These are phyloP conservation scores for Candida silvicultrix DNA, from an alignment of 805 yeast species.

Conservation along the genomic window DNA sequence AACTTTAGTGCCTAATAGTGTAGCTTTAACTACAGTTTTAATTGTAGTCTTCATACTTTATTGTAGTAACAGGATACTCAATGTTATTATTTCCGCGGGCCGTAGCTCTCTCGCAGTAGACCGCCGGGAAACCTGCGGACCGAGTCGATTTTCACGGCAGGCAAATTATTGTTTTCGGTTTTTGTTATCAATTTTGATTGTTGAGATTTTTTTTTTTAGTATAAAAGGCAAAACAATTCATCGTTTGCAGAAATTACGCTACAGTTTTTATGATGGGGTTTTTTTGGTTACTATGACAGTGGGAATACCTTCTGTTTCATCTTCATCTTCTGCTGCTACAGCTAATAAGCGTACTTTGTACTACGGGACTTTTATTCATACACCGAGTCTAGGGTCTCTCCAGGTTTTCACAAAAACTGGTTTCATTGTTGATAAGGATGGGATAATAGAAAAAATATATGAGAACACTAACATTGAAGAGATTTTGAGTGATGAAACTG, in stretches of 20 bases:
- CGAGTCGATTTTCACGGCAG: neutral
- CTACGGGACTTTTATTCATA: constrained; percentile 69
- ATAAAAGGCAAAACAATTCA: neutral
- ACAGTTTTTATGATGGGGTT: neutral
- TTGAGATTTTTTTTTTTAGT: neutral
- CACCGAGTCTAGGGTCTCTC: constrained; percentile 52
- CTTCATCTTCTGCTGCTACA: neutral
- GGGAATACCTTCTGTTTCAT: neutral
- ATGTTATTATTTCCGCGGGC: neutral
- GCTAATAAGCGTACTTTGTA: constrained; percentile 32
- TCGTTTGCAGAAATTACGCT: too few species aligned
- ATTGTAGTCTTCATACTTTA: too few species aligned
- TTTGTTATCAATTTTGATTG: too few species aligned
- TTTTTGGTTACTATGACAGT: neutral
- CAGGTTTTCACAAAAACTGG: constrained; percentile 51
- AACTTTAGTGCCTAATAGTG: neutral
- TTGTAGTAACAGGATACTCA: too few species aligned
- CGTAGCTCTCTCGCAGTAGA: neutral
- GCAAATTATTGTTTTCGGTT: neutral
- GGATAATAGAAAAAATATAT: constrained; percentile 2
- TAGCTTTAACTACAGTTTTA: too few species aligned
- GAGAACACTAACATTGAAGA: constrained; percentile 18
- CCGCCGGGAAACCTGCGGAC: neutral
- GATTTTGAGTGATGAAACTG: constrained; percentile 13
- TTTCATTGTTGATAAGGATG: constrained; percentile 54